Conservation (phyloP, 176 grass and related monocot species). For the Cenchrus purpureus region DNA sequence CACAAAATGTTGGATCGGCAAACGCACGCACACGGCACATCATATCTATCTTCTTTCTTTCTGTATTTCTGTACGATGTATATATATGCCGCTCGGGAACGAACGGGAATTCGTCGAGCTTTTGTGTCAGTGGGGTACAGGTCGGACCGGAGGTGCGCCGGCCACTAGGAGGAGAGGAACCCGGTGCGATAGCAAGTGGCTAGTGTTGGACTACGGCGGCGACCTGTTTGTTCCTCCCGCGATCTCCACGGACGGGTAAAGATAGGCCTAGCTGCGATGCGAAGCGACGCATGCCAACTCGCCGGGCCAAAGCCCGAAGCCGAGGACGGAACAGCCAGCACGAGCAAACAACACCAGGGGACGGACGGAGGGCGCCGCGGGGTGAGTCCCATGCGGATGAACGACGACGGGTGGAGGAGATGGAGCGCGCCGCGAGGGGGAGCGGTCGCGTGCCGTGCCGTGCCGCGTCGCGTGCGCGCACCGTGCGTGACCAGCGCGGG, state of each 20-base stretch:
- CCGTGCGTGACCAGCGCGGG: neutral
- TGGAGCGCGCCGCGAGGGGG: neutral
- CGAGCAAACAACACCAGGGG: no score
- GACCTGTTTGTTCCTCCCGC: neutral
- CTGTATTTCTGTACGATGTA: no score
- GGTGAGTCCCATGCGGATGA: neutral
- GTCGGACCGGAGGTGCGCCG: constrained; percentile 15
- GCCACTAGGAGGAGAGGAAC: neutral
- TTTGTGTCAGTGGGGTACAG: constrained; percentile 31
- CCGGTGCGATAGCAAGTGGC: constrained; percentile 9
- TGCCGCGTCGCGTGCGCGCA: neutral
- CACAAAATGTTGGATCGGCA: neutral
- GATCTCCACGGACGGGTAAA: no score
- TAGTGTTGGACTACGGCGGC: neutral
- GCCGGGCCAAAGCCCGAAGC: neutral
- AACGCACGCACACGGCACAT: neutral
- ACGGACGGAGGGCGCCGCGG: no score
- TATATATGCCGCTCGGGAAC: neutral
- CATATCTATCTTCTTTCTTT: neutral
- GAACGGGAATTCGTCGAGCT: neutral
- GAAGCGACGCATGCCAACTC: neutral
- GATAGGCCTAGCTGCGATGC: no score
- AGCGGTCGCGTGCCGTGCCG: no score
- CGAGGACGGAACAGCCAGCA: no score
- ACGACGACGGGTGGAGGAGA: constrained; percentile 12